These are phyloP conservation scores for Aegilops speltoides DNA, from an alignment of 176 grass and related monocot genomes.

Conservation along the genomic window DNA sequence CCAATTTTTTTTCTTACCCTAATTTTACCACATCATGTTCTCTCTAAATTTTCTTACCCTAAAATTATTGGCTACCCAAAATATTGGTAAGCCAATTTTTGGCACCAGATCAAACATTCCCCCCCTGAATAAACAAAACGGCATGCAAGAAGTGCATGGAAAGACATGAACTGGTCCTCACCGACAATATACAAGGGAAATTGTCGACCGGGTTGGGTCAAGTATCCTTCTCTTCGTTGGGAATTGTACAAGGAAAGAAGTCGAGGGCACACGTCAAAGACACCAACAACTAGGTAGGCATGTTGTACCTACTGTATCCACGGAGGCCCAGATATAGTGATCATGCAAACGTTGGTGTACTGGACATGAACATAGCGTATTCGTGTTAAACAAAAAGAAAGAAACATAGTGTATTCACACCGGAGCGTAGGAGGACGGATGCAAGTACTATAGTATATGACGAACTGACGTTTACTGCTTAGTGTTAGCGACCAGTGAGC, in stretches of 20 bases:
- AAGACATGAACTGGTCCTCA: background rate
- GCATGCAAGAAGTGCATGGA: background rate
- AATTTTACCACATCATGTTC: no score
- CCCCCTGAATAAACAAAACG: no score
- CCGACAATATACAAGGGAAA: slow-evolving; percentile 5
- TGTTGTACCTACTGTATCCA: slow-evolving; percentile 37
- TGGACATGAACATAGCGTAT: no score
- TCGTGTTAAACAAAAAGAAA: no score
- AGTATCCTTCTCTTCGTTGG: slow-evolving; percentile 64
- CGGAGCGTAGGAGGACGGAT: slow-evolving; percentile 3
- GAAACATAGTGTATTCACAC: background rate
- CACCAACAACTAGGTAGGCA: slow-evolving; percentile 33
- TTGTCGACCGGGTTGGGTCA: slow-evolving; percentile 43
- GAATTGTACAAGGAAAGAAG: slow-evolving; percentile 35
- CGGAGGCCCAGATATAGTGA: slow-evolving; percentile 18
- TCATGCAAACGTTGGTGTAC: no score
- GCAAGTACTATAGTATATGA: background rate
- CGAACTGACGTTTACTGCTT: background rate
- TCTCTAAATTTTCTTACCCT: no score
- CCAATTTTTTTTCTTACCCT: no score
- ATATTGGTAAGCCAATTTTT: no score
- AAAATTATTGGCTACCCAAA: no score
- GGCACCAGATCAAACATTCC: no score
- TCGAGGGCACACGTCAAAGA: slow-evolving; percentile 22
- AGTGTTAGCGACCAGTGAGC: background rate